phyloP scores from a whole-genome alignment of 169 alveolate species.

The Haemoproteus tartakovskyi region DNA sequence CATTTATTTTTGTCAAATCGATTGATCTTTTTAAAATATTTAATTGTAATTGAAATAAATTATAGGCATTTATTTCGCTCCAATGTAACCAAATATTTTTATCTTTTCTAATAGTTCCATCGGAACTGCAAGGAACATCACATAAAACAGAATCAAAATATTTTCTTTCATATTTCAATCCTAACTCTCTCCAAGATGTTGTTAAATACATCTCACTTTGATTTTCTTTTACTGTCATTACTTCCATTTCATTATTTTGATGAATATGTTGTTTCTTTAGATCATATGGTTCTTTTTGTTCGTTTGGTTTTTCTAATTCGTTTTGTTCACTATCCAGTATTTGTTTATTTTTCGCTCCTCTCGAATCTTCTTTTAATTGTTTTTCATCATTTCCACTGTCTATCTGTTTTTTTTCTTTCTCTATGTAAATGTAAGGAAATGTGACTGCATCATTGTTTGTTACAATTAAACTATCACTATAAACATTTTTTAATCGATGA shows the following conservation, averaged over 20 bases:
- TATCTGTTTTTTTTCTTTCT: constrained; percentile 5
- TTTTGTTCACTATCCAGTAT: neutral
- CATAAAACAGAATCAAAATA: constrained; percentile 86
- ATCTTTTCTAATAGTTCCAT: constrained; percentile 95
- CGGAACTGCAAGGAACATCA: constrained; percentile 97
- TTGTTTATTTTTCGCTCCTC: neutral
- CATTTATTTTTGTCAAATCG: constrained; percentile 71
- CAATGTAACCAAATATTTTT: constrained; percentile 92
- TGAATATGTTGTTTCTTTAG: too few relatives aligned
- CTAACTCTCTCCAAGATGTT: too few relatives aligned
- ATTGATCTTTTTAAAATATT: constrained; percentile 88
- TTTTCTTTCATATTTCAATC: too few relatives aligned
- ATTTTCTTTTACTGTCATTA: too few relatives aligned
- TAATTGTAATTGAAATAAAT: constrained; percentile 87
- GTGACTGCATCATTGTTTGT: constrained; percentile 55
- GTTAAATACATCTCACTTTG: too few relatives aligned
- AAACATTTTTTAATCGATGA: constrained; percentile 62
- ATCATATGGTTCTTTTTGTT: too few relatives aligned
- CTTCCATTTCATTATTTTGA: constrained; percentile 65
- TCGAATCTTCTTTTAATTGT: too few relatives aligned
- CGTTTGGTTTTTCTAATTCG: too few relatives aligned
- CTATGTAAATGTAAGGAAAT: constrained; percentile 49
- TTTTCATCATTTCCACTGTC: neutral
- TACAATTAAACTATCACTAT: constrained; percentile 57
- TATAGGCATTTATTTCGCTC: constrained; percentile 90